Conservation (phyloP, 805 yeast genomes). For the Wickerhamiella azyma region DNA sequence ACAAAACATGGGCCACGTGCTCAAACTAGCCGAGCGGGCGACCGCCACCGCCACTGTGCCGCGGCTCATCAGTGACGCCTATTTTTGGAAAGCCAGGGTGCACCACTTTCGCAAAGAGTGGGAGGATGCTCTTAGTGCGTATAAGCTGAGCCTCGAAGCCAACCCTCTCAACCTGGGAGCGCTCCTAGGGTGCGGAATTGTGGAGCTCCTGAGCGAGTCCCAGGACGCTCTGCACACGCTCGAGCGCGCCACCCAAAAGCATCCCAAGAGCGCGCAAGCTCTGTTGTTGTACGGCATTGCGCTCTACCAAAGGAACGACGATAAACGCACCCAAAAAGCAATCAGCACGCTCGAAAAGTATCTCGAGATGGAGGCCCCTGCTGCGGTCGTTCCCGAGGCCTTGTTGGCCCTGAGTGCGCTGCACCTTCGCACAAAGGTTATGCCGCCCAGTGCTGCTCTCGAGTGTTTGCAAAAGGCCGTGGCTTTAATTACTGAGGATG, state of each 20-base stretch:
- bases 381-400: slow-evolving; percentile 45
- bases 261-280: slow-evolving; percentile 61
- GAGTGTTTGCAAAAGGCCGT: slow-evolving; percentile 47
- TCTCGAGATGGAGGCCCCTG: slow-evolving; percentile 41
- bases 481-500: slow-evolving; percentile 32
- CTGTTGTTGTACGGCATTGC: slow-evolving; percentile 56
- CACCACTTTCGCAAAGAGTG: slow-evolving; percentile 46
- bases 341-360: slow-evolving; percentile 57
- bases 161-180: slow-evolving; percentile 52
- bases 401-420: slow-evolving; percentile 54
- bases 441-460: slow-evolving; percentile 41
- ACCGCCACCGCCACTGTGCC: slow-evolving; percentile 30
- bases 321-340: slow-evolving; percentile 33
- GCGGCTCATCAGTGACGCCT: slow-evolving; percentile 42
- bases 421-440: slow-evolving; percentile 47
- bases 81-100: slow-evolving; percentile 79
- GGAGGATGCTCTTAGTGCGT: slow-evolving; percentile 56
- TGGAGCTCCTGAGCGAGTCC: slow-evolving; percentile 61
- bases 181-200: slow-evolving; percentile 71
- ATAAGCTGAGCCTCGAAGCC: slow-evolving; percentile 54
- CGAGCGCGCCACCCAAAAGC: slow-evolving; percentile 53
- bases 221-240: slow-evolving; percentile 81
- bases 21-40: slow-evolving; percentile 41
- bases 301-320: slow-evolving; percentile 37
- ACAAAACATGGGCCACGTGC: slow-evolving; percentile 43